Base-by-base conservation (phyloP, 2,329 filamentous ascomycete species). In the Mycocentrospora acerina region DNA sequence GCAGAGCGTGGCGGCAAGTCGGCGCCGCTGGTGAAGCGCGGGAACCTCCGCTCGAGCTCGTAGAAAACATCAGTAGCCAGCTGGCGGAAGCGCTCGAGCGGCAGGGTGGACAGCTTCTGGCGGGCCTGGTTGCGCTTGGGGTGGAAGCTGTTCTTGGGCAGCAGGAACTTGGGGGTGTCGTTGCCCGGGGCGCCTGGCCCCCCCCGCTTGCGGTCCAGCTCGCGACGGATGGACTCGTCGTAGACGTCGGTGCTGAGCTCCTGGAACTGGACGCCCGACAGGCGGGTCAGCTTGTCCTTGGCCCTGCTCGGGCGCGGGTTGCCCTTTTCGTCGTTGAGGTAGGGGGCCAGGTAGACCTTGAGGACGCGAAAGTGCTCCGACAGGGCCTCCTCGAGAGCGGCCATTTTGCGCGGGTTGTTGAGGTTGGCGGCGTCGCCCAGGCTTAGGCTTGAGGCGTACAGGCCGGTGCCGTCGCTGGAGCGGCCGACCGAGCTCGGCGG, bases 71-170 rank as follows among this genome's bases (percentile, higher is more conserved):
- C 93, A 28, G 90, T 95, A 8, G 90, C 91, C 6, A 98, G 77
- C 60, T 97, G 90, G 54, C 88, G 81, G 62, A 98, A 98, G 41
- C 91, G 79, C 17, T 88, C 84, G 15, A 86, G 83, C 3, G 90
- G 89, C 11, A 98, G 79, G 0, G 90, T 95, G 0, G 90, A 91
- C 14, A 98, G 80, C 67, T 95, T 94, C 68, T 96, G 90, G 27
- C 93, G 82, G n/a, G 93, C 93, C 67, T 97, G 90, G 64, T 98
- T 98, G 48, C 93, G 85, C 71, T 97, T 98, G 2, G 90, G 90
- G 67, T 98, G 93, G 69, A 97, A 97, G 48, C 83, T 85, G 50
- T 85, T 79, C 65, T 91, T 89, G n/a, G 93, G 88, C 16, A 88
- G 73, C 5, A 98, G 79, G 62, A 83, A 94, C 10, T 66, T 78